Base-by-base conservation (phyloP, 257 asterid genomes). In the Parsonsia alboflavescens region DNA sequence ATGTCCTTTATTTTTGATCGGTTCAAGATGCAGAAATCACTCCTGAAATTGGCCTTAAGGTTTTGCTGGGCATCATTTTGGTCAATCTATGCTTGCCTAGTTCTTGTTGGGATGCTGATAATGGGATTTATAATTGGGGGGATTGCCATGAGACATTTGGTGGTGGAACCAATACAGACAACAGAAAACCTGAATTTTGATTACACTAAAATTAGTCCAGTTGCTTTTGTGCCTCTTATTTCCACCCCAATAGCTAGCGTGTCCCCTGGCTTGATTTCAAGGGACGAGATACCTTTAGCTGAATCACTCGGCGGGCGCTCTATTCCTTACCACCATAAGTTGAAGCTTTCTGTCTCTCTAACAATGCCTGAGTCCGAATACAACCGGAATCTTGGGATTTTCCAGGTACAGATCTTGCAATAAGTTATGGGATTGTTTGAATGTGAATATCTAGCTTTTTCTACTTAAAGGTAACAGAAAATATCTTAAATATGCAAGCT, bases 301-400 rank as follows among this genome's bases (percentile, higher is more conserved):
- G 75, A 74, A 41, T 62, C 56, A 45, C 30, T 30, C 15, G 82
- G 78, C 36, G 62, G 8, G 2, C 79, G 81, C 0, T 65, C 82
- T 46, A 77, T 83, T 54, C 90, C 90, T 36, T 75, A 77, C 39
- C 59, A 81, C 61, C 90, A 77, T 65, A 85, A 85, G 80, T 7
- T 85, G 82, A 77, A 73, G 84, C 81, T 85, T 64, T 77, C 85
- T 53, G 87, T 88, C 56, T 82, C 85, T 12, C 74, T 88, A 44
- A 83, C 90, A 6, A 61, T 89, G 83, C 96, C 93, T 1, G 93
- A 89, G 68, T 88, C 96, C 0, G 92, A 86, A 28, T 86, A 89
- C 80, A 87, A 87, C 72, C 71, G 83, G 11, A 87, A 86, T 68
- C 89, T 89, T 52, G 92, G 96, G 48, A 75, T 85, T 68, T 89